A percentile compares a stretch with the other conserved stretches of the same genome.
Conservation (phyloP, 2,329 filamentous ascomycete genomes). For the Cyphellophora attinorum region DNA sequence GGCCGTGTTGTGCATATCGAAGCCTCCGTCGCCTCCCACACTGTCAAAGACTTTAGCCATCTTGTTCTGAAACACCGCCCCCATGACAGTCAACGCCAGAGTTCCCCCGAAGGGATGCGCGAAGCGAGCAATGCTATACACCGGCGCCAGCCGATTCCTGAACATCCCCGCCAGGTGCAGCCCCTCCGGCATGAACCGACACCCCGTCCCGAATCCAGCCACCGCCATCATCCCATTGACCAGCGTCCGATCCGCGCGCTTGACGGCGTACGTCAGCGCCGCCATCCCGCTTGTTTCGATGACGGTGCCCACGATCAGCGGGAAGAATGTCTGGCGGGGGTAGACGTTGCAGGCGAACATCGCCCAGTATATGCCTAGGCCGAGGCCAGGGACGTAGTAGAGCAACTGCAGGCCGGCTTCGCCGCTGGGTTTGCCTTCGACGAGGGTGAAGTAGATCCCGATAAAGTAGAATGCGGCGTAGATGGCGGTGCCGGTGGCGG, state of each 20-base stretch:
- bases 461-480: slow-evolving; percentile 58
- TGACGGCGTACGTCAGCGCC: slow-evolving; percentile 49
- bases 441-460: slow-evolving; percentile 57
- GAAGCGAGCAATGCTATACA: slow-evolving; percentile 52
- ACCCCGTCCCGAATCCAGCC: slow-evolving; percentile 52
- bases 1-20: slow-evolving; percentile 25
- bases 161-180: slow-evolving; percentile 57
- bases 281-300: slow-evolving; percentile 50
- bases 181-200: slow-evolving; percentile 55
- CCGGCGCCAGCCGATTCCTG: slow-evolving; percentile 46
- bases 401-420: slow-evolving; percentile 49
- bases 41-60: slow-evolving; percentile 20
- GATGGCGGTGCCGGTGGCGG: slow-evolving; percentile 46
- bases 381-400: slow-evolving; percentile 56
- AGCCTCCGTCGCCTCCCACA: slow-evolving; percentile 19
- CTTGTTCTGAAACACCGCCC: slow-evolving; percentile 58
- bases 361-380: slow-evolving; percentile 48
- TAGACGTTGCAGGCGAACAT: slow-evolving; percentile 51
- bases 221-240: slow-evolving; percentile 60
- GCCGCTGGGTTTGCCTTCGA: slow-evolving; percentile 42
- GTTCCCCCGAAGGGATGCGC: slow-evolving; percentile 56
- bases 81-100: slow-evolving; percentile 57
- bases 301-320: slow-evolving; percentile 47
- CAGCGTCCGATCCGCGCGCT: slow-evolving; percentile 35
- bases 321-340: slow-evolving; percentile 52